A percentile compares a stretch with the other conserved stretches of the same genome.
Conservation (phyloP, 2,329 filamentous ascomycete genomes). For the Pestalotiopsis sp. region DNA sequence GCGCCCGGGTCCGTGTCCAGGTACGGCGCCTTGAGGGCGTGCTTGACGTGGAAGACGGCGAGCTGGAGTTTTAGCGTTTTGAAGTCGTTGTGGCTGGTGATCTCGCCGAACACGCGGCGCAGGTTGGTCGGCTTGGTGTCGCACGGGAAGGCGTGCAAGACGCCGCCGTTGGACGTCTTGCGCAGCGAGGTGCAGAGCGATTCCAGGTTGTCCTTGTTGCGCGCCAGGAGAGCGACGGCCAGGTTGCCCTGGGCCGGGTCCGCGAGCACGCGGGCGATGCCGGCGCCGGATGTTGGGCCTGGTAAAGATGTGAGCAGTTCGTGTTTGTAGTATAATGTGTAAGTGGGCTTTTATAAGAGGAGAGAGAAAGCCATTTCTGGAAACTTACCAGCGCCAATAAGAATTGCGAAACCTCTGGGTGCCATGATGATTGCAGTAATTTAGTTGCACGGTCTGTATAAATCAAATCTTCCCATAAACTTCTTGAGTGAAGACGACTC, state of each 20-base stretch:
- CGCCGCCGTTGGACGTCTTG: slow-evolving; percentile 39
- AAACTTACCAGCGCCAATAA: slow-evolving; percentile 49
- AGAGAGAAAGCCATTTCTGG: background rate
- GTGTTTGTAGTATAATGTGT: background rate
- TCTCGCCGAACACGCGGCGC: slow-evolving; percentile 49
- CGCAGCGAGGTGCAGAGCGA: slow-evolving; percentile 44
- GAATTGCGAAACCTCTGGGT: slow-evolving; percentile 46
- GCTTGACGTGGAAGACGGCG: slow-evolving; percentile 60
- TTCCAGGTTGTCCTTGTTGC: slow-evolving; percentile 47
- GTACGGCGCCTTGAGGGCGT: slow-evolving; percentile 57
- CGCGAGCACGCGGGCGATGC: slow-evolving; percentile 59
- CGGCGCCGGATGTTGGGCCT: slow-evolving; percentile 49
- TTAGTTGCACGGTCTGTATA: too few species aligned
- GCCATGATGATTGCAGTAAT: background rate
- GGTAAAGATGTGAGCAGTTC: background rate
- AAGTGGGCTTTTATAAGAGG: background rate
- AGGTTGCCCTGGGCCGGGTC: slow-evolving; percentile 54
- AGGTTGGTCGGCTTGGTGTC: slow-evolving; percentile 52
- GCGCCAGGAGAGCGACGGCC: slow-evolving; percentile 56
- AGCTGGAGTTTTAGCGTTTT: slow-evolving; percentile 51
- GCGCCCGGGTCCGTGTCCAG: slow-evolving; percentile 54
- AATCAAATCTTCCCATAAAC: too few species aligned
- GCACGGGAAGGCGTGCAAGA: slow-evolving; percentile 54
- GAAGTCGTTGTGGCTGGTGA: slow-evolving; percentile 51
- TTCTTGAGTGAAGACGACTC: background rate